Evolutionary conservation across 2,329 filamentous ascomycete genomes (phyloP).

Genomic region (Penicillium sp.): DNA sequence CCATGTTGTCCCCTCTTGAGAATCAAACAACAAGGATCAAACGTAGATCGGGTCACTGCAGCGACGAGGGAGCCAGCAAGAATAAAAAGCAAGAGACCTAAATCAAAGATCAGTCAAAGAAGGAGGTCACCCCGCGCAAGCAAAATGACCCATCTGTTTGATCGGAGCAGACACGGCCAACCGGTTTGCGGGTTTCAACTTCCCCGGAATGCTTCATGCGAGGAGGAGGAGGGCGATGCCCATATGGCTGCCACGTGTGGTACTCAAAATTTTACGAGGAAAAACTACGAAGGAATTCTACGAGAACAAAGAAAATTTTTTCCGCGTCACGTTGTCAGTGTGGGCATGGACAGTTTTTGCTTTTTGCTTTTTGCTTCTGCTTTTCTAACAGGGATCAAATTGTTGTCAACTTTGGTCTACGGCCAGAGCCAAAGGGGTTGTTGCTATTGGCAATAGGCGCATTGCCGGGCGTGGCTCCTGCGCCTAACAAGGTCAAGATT

Average conservation of each 20-base stretch:
- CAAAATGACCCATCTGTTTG: conserved; percentile 9
- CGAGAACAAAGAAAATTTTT: conserved; percentile 1
- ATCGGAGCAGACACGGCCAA: conserved; percentile 4
- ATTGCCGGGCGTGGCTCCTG: neutral
- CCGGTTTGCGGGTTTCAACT: conserved; percentile 1
- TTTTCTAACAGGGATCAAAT: neutral
- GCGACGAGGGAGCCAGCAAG: neutral
- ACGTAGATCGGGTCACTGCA: neutral
- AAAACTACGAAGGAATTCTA: neutral
- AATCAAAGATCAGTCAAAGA: neutral
- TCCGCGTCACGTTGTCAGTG: neutral
- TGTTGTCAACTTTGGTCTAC: neutral
- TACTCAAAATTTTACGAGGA: conserved; percentile 2
- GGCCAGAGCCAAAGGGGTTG: neutral
- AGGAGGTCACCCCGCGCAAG: conserved; percentile 9
- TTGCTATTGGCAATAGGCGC: conserved; percentile 17
- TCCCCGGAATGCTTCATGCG: conserved; percentile 21
- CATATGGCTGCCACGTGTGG: conserved; percentile 31
- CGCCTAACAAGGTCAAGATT: neutral
- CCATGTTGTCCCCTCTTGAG: conserved; percentile 9
- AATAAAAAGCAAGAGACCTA: neutral
- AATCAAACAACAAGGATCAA: neutral
- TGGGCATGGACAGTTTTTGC: neutral
- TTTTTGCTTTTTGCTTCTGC: neutral
- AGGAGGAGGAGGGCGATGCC: conserved; percentile 23